Conservation (phyloP, 2,329 filamentous ascomycete genomes). For the Alternaria rosae region DNA sequence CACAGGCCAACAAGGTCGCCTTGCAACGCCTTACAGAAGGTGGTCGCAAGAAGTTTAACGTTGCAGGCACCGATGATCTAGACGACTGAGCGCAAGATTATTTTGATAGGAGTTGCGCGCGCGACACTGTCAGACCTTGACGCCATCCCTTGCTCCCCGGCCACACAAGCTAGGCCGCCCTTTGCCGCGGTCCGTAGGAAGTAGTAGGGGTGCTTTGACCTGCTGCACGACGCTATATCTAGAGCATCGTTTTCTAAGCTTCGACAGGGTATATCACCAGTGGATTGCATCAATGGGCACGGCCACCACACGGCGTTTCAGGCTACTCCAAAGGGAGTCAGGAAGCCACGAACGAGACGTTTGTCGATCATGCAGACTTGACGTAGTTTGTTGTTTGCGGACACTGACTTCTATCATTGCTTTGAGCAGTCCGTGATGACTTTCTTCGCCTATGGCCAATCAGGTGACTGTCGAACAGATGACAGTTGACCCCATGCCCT, state of each 20-base stretch:
- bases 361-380: slow-evolving; percentile 41
- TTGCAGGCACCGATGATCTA: slow-evolving; percentile 71
- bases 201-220: slow-evolving; percentile 36
- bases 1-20: slow-evolving; percentile 88
- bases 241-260: slow-evolving; percentile 34
- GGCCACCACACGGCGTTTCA: slow-evolving; percentile 45
- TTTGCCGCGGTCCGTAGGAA: slow-evolving; percentile 40
- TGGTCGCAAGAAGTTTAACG: slow-evolving; percentile 87
- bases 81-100: slow-evolving; percentile 46
- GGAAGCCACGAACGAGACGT: slow-evolving; percentile 43
- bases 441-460: slow-evolving; percentile 50
- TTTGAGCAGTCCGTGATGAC: slow-evolving; percentile 45
- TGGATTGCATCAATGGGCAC: slow-evolving; percentile 45
- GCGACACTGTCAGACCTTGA: slow-evolving; percentile 43
- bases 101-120: slow-evolving; percentile 37
- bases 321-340: slow-evolving; percentile 33
- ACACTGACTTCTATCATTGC: slow-evolving; percentile 48
- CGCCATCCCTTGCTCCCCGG: slow-evolving; percentile 44
- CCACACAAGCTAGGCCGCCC: slow-evolving; percentile 42
- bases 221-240: slow-evolving; percentile 43
- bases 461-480: slow-evolving; percentile 41
- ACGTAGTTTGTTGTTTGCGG: slow-evolving; percentile 43
- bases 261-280: slow-evolving; percentile 37
- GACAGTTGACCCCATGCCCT: slow-evolving; percentile 44
- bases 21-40: slow-evolving; percentile 85